Evolutionary conservation across 345 rosid genomes (phyloP).

Genomic region (Citrus glauca): DNA sequence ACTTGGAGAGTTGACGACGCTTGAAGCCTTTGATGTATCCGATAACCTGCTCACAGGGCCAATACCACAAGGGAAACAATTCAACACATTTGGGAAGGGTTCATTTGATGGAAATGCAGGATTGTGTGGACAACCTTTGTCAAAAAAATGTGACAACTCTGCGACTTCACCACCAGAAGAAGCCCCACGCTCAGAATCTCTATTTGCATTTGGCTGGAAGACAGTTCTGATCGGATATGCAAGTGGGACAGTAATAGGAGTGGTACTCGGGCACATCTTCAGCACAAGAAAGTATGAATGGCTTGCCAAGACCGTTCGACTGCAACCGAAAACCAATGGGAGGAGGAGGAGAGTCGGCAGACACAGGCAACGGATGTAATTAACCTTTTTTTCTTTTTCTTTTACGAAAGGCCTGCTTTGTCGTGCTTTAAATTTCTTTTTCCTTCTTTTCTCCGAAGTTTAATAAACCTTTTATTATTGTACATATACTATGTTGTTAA

Average conservation of each 20-base stretch:
- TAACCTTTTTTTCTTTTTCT: neutral
- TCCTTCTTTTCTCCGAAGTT: too few relatives aligned
- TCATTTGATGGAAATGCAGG: neutral
- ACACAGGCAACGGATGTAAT: neutral
- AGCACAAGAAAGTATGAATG: neutral
- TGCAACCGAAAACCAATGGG: neutral
- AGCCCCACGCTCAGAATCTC: neutral
- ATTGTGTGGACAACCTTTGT: neutral
- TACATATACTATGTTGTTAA: too few relatives aligned
- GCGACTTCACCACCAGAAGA: neutral
- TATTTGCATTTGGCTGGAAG: neutral
- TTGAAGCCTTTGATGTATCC: neutral
- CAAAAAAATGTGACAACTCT: neutral
- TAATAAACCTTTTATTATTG: too few relatives aligned
- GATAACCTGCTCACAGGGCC: neutral
- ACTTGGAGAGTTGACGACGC: neutral
- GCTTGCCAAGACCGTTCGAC: neutral
- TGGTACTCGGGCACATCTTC: slow-evolving; percentile 8
- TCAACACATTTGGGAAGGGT: neutral
- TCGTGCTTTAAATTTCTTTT: too few relatives aligned
- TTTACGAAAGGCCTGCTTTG: rapidly evolving
- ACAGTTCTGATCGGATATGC: slow-evolving; percentile 8
- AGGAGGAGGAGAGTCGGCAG: neutral
- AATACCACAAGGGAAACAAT: neutral
- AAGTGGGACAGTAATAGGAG: slow-evolving; percentile 11